These are phyloP conservation scores for Bothriochloa decipiens DNA, from an alignment of 176 grass and related monocot species.

Conservation along the genomic window DNA sequence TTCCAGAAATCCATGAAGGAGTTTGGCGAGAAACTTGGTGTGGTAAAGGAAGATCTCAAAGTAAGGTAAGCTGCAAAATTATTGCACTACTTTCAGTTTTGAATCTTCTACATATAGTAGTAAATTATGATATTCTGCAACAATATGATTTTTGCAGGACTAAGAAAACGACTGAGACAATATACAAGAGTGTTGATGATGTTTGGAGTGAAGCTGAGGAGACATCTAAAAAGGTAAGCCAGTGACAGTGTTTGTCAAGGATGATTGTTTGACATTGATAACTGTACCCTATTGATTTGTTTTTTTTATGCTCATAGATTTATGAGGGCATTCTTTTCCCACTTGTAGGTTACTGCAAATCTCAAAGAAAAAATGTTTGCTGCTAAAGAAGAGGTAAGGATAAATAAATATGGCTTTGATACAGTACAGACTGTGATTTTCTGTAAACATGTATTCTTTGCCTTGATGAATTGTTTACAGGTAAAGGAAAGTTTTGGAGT, in stretches of 20 bases:
- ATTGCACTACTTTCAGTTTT: conserved; percentile 12
- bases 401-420: neutral
- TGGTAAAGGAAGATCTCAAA: conserved; percentile 94
- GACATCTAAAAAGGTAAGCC: conserved; percentile 82
- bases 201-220: conserved; percentile 87
- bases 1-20: conserved; percentile 91
- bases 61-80: conserved; percentile 56
- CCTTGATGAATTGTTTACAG: conserved; percentile 48
- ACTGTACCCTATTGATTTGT: conserved; percentile 20
- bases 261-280: neutral
- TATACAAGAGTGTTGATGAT: conserved; percentile 84
- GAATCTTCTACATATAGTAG: conserved; percentile 16
- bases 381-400: conserved; percentile 70
- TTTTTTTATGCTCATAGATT: conserved; percentile 5
- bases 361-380: conserved; percentile 65
- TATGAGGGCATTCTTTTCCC: conserved; percentile 1
- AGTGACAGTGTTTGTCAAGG: neutral
- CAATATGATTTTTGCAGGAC: conserved; percentile 40
- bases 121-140: conserved; percentile 9
- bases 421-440: neutral
- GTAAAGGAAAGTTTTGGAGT: conserved; percentile 71
- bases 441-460: neutral
- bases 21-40: conserved; percentile 86
- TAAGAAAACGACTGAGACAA: conserved; percentile 73
- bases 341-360: conserved; percentile 63